phyloP scores from a whole-genome alignment of 1,284 basidiomycete species.

The Melampsora americana region DNA sequence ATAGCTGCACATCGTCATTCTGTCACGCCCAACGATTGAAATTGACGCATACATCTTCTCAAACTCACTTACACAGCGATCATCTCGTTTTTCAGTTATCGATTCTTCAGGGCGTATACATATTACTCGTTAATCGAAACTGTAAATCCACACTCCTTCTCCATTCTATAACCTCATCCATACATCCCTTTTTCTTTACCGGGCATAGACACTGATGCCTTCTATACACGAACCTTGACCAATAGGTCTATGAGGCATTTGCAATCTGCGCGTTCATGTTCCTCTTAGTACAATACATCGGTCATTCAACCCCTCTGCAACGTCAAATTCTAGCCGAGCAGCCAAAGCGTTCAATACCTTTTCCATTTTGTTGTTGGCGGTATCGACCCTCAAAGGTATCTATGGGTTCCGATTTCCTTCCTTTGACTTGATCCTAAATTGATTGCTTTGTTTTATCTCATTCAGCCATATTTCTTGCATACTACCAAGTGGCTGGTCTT shows the following conservation, averaged over 20 bases:
- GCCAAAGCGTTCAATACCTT: conserved; percentile 34
- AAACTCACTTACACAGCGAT: conserved; percentile 58
- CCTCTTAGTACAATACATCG: conserved; percentile 42
- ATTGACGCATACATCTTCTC: neutral
- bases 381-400: conserved; percentile 40
- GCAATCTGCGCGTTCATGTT: conserved; percentile 41
- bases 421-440: neutral
- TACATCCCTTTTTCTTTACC: neutral
- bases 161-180: neutral
- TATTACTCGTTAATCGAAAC: conserved; percentile 34
- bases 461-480: conserved; percentile 37
- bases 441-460: neutral
- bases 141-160: neutral
- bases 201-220: neutral
- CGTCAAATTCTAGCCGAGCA: conserved; percentile 9
- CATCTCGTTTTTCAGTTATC: conserved; percentile 81
- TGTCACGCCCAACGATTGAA: neutral
- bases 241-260: conserved; percentile 40
- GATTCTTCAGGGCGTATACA: conserved; percentile 70
- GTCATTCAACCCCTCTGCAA: conserved; percentile 22
- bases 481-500: conserved; percentile 39
- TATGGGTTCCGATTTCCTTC: neutral
- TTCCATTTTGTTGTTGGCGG: conserved; percentile 41
- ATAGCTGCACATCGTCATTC: neutral
- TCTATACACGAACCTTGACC: neutral